Base-by-base conservation (phyloP, 768 basidiomycete genomes). In the Aureoboletus auriporus region DNA sequence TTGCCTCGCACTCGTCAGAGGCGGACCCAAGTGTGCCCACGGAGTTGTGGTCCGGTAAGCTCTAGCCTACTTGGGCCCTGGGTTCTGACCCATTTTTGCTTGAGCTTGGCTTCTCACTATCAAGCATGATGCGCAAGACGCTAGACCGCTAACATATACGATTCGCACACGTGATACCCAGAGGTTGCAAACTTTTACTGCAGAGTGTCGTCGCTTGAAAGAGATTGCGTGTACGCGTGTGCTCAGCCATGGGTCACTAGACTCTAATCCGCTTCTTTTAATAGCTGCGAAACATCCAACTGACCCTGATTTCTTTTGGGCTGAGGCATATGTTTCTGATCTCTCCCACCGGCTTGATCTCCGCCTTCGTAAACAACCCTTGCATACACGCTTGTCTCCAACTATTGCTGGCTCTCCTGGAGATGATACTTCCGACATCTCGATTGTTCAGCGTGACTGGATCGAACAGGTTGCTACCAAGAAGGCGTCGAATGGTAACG, bases 401-500 rank as follows among this genome's bases (percentile, higher is more conserved):
- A 77, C 84, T 2, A 69, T 69, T 57, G 84, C 88, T 8, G 89
- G 89, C 2, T 59, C 71, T 37, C 74, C 79, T 14, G 80, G 77
- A 7, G 78, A 88, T 54, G 89, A 89, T 47, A 48, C 64, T 3
- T 61, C 64, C 7, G 88, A 90, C 65, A 71, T 83, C 13, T 69
- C 70, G 20, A 55, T 76, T 5, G 74, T 91, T 9, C 72, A 80
- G 17, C 81, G 85, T 46, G 74, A 83, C 6, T 91, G 84, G 84
- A 73, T 88, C 8, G 71, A 75, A 26, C 63, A 50, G 2, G 65
- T 66, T 48, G 77, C 80, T 37, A 58, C 72, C 27, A 57, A 62
- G 43, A 66, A 67, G 30, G 55, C 67, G 5, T 54, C 54, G 6
- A 46, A 26, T 12, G 45, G n/a, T 61, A 57, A 39, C 53, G 63